Conservation (phyloP, 345 rosid species). For the Schrenkiella parvula region DNA sequence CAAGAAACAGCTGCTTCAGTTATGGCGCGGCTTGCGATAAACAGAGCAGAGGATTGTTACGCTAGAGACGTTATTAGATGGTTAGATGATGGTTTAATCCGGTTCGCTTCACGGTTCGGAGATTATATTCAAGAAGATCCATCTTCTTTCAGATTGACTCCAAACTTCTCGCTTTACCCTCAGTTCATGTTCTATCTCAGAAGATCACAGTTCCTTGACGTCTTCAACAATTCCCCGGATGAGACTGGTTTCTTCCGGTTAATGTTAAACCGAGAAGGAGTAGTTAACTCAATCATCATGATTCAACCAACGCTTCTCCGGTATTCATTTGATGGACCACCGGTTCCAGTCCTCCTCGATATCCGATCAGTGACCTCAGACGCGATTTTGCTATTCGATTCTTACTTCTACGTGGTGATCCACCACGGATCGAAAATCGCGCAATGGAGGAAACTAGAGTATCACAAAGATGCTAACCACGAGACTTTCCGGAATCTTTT, state of each 20-base stretch:
- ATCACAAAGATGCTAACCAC: constrained; percentile 73
- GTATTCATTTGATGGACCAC: constrained; percentile 92
- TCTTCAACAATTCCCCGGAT: constrained; percentile 82
- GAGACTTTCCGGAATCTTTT: constrained; percentile 80
- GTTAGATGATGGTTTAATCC: constrained; percentile 80
- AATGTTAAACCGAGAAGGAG: constrained; percentile 92
- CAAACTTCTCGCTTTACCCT: constrained; percentile 89
- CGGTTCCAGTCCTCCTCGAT: constrained; percentile 91
- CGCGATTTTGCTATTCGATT: constrained; percentile 84
- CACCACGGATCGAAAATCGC: constrained; percentile 88
- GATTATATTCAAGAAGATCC: constrained; percentile 90
- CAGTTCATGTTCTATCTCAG: constrained; percentile 95
- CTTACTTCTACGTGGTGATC: constrained; percentile 82
- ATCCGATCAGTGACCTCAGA: constrained; percentile 69
- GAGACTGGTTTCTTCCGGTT: constrained; percentile 85
- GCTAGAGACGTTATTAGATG: constrained; percentile 87
- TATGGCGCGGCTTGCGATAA: constrained; percentile 89
- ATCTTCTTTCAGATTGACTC: constrained; percentile 79
- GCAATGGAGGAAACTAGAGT: constrained; percentile 87
- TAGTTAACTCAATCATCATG: constrained; percentile 83
- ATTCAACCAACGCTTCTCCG: constrained; percentile 90
- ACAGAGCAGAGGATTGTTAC: constrained; percentile 60
- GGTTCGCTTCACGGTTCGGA: constrained; percentile 78
- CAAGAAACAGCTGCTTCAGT: constrained; percentile 97
- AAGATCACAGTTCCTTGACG: constrained; percentile 96